phyloP scores from a whole-genome alignment of 208 protist species.

The Herpetomonas tarakana region DNA sequence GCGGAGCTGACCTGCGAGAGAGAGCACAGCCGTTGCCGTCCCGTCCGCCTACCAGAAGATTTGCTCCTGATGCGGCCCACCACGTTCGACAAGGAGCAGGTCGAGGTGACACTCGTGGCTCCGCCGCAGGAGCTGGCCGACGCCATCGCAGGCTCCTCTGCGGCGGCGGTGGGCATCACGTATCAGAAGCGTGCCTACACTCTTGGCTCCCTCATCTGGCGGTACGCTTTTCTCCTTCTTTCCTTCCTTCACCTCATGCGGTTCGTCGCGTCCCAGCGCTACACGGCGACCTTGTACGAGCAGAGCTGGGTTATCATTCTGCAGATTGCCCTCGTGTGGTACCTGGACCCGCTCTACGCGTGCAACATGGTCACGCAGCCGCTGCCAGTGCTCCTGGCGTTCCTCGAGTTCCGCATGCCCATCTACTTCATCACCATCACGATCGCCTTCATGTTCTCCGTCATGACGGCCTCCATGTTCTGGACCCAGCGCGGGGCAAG shows the following conservation, averaged over 20 bases:
- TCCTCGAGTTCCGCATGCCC: slow-evolving; percentile 74
- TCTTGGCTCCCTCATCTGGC: slow-evolving; percentile 46
- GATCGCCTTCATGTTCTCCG: slow-evolving; percentile 77
- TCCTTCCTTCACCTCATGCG: slow-evolving; percentile 59
- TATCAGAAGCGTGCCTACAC: slow-evolving; percentile 62
- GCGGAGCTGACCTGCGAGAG: slow-evolving; percentile 1
- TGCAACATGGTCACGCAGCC: slow-evolving; percentile 31
- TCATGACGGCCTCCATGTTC: slow-evolving; percentile 79
- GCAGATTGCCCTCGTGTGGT: slow-evolving; percentile 68
- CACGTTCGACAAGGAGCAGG: background rate
- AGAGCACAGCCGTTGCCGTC: slow-evolving; percentile 14
- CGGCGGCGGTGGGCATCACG: slow-evolving; percentile 46
- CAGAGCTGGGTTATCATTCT: slow-evolving; percentile 67
- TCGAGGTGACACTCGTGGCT: slow-evolving; percentile 7
- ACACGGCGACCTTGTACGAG: slow-evolving; percentile 70
- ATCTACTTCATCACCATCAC: slow-evolving; percentile 71
- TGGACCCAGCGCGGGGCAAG: slow-evolving; percentile 24
- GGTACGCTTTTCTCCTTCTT: slow-evolving; percentile 67
- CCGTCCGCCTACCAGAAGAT: slow-evolving; percentile 25
- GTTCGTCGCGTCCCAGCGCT: slow-evolving; percentile 64
- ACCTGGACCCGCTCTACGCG: slow-evolving; percentile 68
- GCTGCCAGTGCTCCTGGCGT: slow-evolving; percentile 50
- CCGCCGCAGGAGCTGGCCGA: slow-evolving; percentile 16
- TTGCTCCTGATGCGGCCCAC: slow-evolving; percentile 7
- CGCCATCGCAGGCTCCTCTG: slow-evolving; percentile 4